Conservation (phyloP, 768 basidiomycete genomes). For the Tylopilus rubrobrunneus region DNA sequence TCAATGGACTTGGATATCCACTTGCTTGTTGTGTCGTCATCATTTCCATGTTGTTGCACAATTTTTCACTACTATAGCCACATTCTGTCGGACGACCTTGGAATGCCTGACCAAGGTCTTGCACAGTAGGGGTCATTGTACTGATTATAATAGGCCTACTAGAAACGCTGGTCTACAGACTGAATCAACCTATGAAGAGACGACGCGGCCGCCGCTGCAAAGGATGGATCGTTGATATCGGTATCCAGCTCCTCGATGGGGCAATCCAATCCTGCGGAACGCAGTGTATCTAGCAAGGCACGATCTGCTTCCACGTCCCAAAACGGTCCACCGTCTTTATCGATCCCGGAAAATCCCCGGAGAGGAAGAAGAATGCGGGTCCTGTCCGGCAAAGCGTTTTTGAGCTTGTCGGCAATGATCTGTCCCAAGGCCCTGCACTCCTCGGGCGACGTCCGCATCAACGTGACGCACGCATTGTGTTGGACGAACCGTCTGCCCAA, state of each 20-base stretch:
- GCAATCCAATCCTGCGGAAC: conserved; percentile 13
- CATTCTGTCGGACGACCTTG: conserved; percentile 7
- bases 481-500: conserved; percentile 13
- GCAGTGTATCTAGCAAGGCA: conserved; percentile 18
- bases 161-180: not conserved
- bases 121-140: not conserved
- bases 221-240: conserved; percentile 27
- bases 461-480: conserved; percentile 27
- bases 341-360: conserved; percentile 26
- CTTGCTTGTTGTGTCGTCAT: conserved; percentile 51
- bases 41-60: conserved; percentile 21
- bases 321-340: conserved; percentile 20
- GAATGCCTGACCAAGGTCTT: not conserved
- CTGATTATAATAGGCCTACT: not conserved
- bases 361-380: conserved; percentile 24
- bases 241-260: conserved; percentile 20
- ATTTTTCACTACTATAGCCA: conserved; percentile 11
- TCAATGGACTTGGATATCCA: conserved; percentile 56
- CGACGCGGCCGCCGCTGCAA: conserved; percentile 12
- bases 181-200: conserved; percentile 20
- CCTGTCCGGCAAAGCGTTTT: conserved; percentile 8
- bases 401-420: conserved; percentile 20
- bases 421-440: conserved; percentile 24
- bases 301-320: conserved; percentile 22
- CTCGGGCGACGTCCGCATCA: conserved; percentile 29